These are phyloP conservation scores for Dimocarpus longan DNA, from an alignment of 345 rosid species.

Conservation along the genomic window DNA sequence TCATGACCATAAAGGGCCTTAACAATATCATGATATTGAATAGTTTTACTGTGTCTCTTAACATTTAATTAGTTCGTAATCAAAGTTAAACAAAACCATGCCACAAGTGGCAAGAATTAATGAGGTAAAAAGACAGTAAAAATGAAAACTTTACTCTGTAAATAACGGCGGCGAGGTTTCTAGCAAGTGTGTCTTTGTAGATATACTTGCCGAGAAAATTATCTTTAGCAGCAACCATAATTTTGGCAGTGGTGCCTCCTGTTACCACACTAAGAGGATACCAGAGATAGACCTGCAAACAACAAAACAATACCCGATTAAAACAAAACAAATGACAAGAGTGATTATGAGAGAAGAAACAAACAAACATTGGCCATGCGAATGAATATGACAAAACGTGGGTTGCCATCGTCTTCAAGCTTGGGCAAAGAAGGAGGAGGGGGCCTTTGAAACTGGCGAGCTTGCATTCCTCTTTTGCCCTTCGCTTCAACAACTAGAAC, in stretches of 20 bases:
- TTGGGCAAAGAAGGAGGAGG: slow-evolving; percentile 79
- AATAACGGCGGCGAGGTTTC: slow-evolving; percentile 91
- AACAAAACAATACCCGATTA: neutral
- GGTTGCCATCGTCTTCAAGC: slow-evolving; percentile 95
- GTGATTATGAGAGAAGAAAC: slow-evolving; percentile 10
- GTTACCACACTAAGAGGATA: slow-evolving; percentile 81
- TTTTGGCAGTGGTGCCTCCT: slow-evolving; percentile 95
- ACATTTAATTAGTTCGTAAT: too few species aligned
- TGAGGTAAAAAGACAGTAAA: too few species aligned
- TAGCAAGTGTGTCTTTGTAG: slow-evolving; percentile 84
- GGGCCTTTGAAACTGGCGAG: slow-evolving; percentile 74
- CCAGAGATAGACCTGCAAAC: slow-evolving; percentile 81
- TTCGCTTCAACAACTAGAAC: slow-evolving; percentile 72
- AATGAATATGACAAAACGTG: slow-evolving; percentile 84
- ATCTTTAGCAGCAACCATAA: slow-evolving; percentile 95
- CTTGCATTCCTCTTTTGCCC: slow-evolving; percentile 77
- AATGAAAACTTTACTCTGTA: slow-evolving; percentile 54
- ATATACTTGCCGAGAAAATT: slow-evolving; percentile 90
- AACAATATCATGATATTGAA: neutral
- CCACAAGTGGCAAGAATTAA: neutral
- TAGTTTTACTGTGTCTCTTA: neutral
- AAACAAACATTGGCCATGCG: slow-evolving; percentile 81
- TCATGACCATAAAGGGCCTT: neutral
- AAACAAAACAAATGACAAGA: neutral
- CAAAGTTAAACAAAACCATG: too few species aligned